A percentile compares a stretch with the other conserved stretches of the same genome.
These are phyloP conservation scores for Fusarium mangiferae DNA, from an alignment of 2,329 filamentous ascomycete species.

Conservation along the genomic window DNA sequence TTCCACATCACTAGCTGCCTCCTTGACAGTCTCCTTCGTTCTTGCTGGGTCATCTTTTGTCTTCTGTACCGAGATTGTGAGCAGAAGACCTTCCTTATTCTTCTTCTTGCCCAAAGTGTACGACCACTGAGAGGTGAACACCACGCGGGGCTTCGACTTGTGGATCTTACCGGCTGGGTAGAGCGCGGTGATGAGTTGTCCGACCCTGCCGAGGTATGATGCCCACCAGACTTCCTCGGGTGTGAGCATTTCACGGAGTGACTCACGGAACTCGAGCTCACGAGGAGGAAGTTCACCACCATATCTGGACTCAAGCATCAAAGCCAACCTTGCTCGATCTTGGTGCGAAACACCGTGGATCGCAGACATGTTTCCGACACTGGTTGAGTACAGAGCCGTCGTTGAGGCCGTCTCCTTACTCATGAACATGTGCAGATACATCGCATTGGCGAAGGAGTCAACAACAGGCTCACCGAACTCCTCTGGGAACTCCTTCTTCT, in stretches of 20 bases:
- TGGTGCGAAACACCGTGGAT: constrained; percentile 71
- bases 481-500: constrained; percentile 47
- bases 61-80: constrained; percentile 56
- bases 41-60: constrained; percentile 50
- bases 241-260: constrained; percentile 64
- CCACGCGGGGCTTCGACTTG: constrained; percentile 51
- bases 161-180: constrained; percentile 68
- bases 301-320: constrained; percentile 73
- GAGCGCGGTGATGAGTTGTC: constrained; percentile 64
- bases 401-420: constrained; percentile 66
- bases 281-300: constrained; percentile 69
- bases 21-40: constrained; percentile 53
- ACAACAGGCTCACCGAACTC: constrained; percentile 60
- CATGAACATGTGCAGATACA: constrained; percentile 63
- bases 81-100: constrained; percentile 53
- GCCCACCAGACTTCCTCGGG: constrained; percentile 71
- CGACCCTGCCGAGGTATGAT: constrained; percentile 70
- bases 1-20: constrained; percentile 56
- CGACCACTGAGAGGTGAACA: constrained; percentile 54
- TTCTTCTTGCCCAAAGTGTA: constrained; percentile 53
- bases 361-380: constrained; percentile 69
- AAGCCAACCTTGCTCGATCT: constrained; percentile 68
- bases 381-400: constrained; percentile 70
- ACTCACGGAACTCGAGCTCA: constrained; percentile 64
- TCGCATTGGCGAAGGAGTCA: constrained; percentile 66